These are phyloP conservation scores for Arabidopsis arenosa DNA, from an alignment of 345 rosid genomes.

Conservation along the genomic window DNA sequence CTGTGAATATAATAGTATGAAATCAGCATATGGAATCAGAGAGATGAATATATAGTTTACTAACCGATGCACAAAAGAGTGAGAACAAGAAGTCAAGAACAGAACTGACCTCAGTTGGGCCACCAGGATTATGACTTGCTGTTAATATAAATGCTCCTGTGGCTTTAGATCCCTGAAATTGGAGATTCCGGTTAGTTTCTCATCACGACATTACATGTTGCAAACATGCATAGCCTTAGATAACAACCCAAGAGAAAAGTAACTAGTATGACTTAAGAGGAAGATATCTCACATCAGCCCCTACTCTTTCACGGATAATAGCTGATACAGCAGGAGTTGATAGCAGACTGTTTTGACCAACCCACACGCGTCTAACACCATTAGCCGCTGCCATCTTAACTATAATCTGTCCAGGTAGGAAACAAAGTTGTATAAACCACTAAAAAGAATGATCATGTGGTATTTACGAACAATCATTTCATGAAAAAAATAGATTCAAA, in stretches of 20 bases:
- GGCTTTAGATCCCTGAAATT: conserved; percentile 85
- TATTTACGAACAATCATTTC: background rate
- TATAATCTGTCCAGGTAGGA: conserved; percentile 60
- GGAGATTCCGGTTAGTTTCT: conserved; percentile 29
- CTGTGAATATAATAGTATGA: conserved; percentile 43
- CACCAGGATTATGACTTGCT: conserved; percentile 99
- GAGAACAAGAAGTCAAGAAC: conserved; percentile 4
- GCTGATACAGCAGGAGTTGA: conserved; percentile 99
- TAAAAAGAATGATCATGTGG: conserved; percentile 14
- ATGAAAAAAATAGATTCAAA: background rate
- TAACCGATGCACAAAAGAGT: background rate
- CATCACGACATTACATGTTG: conserved; percentile 23
- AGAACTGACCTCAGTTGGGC: conserved; percentile 78
- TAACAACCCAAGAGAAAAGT: conserved; percentile 10
- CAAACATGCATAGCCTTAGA: conserved; percentile 16
- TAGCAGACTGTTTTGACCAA: conserved; percentile 88
- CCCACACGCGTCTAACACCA: conserved; percentile 90
- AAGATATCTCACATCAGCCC: conserved; percentile 70
- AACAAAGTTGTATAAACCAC: background rate
- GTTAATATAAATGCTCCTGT: conserved; percentile 92
- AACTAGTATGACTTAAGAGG: background rate
- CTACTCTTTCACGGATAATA: conserved; percentile 88
- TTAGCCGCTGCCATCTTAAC: conserved; percentile 88
- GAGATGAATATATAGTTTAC: background rate
- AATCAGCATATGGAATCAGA: background rate